Evolutionary conservation across 805 yeast species (phyloP), one percentile per base, ranked within the genome.

Genomic region (Clavispora phyllophila): DNA sequence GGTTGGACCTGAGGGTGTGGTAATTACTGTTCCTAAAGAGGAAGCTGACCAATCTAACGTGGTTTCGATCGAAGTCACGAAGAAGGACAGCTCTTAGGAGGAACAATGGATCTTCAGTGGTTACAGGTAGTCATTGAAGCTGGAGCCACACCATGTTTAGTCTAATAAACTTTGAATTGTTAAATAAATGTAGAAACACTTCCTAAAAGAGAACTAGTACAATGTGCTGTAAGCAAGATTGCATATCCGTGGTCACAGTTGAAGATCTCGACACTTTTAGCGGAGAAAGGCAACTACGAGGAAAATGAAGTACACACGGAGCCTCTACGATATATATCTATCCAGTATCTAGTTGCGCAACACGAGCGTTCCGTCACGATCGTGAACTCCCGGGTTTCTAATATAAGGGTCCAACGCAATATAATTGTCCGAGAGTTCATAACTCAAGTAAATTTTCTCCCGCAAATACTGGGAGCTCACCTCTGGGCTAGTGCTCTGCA

Each of bases 321-420:
- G n/a, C n/a, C n/a, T n/a, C n/a, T n/a, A n/a, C n/a, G n/a, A n/a
- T n/a, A n/a, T n/a, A n/a, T n/a, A n/a, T n/a, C n/a, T n/a, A n/a
- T n/a, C n/a, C n/a, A n/a, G n/a, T n/a, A n/a, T n/a, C 23, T 39
- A 51, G 25, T 50, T 51, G 28, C 42, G 35, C 25, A 61, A 24
- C 24, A 43, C 50, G 44, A 80, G 60, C 19, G 63, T 49, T n/a
- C 93, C 90, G 43, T 75, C 70, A 55, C 96, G 77, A 63, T 93
- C 99, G 57, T 79, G 87, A 32, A 81, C 67, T 31, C 89, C 80
- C 50, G 89, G 81, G 34, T 84, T 79, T 62, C 99, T 81, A 38
- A 88, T 62, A 50, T 84, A 89, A 1, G 93, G 91, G 57, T 93
- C 98, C 42, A 87, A 63, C 38, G 66, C 60, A 57, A 78, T 73